Percentiles rank a stretch among this genome's conserved stretches.
These are phyloP conservation scores for Erysimum pusillum DNA, from an alignment of 441 rosid genomes.

Conservation along the genomic window DNA sequence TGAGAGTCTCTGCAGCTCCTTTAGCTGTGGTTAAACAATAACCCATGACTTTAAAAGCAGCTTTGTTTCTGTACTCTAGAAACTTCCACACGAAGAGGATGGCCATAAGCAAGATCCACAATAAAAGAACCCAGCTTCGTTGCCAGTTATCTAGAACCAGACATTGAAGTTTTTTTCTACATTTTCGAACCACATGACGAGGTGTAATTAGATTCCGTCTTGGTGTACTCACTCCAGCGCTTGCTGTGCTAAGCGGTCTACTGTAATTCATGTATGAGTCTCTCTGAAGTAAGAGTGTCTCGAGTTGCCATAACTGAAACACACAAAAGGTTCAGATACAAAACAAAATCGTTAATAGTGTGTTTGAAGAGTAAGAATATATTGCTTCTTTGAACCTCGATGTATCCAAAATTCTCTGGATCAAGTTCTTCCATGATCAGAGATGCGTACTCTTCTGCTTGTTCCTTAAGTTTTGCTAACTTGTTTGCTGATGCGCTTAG, in stretches of 20 bases:
- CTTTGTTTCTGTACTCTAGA: conserved; percentile 70
- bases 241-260: conserved; percentile 82
- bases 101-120: conserved; percentile 75
- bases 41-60: conserved; percentile 87
- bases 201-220: conserved; percentile 59
- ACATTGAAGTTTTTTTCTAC: conserved; percentile 52
- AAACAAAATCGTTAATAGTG: background rate
- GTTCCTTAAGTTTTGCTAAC: conserved; percentile 87
- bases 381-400: conserved; percentile 66
- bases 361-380: background rate
- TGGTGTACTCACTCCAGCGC: conserved; percentile 70
- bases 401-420: conserved; percentile 92
- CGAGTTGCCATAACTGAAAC: conserved; percentile 94
- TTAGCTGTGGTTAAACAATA: conserved; percentile 84
- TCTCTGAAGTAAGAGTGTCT: conserved; percentile 85
- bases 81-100: conserved; percentile 89
- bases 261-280: conserved; percentile 93
- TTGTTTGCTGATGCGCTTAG: conserved; percentile 97
- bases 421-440: conserved; percentile 98
- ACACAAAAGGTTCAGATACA: background rate
- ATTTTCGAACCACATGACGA: conserved; percentile 49
- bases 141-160: conserved; percentile 86
- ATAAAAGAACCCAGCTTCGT: conserved; percentile 73
- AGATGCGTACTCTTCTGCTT: conserved; percentile 95
- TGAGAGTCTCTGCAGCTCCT: conserved; percentile 97